Conservation (phyloP, 1,284 basidiomycete genomes). For the Ustilago sp. region DNA sequence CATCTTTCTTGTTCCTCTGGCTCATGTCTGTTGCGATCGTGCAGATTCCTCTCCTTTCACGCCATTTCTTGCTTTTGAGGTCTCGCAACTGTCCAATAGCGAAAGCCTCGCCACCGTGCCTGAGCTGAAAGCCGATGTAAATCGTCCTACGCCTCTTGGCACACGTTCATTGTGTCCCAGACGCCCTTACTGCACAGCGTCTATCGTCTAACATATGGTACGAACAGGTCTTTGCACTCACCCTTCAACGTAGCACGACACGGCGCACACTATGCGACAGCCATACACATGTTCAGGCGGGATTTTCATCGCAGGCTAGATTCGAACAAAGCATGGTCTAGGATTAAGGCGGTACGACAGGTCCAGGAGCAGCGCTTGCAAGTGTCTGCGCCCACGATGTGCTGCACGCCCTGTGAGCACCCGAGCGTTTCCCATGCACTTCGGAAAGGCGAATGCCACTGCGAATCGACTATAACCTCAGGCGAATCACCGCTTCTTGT, state of each 20-base stretch:
- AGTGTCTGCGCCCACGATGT: not conserved
- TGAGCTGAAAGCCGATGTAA: conserved; percentile 1
- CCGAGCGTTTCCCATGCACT: not conserved
- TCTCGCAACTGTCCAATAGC: not conserved
- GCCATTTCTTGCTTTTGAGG: not conserved
- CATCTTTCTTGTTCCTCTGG: not conserved
- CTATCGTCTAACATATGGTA: not conserved
- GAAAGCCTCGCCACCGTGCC: not conserved
- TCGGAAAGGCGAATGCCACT: not conserved
- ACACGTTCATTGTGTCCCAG: not conserved
- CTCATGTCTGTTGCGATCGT: not conserved
- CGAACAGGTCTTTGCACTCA: no score
- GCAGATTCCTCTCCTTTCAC: not conserved
- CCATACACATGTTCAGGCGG: no score
- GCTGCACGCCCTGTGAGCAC: not conserved
- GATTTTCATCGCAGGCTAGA: no score
- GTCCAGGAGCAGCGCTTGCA: not conserved
- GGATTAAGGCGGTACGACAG: not conserved
- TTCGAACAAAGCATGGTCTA: not conserved
- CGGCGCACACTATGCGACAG: no score
- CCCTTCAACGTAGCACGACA: no score
- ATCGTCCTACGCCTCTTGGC: conserved; percentile 1
- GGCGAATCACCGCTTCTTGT: not conserved
- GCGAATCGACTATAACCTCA: not conserved
- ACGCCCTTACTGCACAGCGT: not conserved